phyloP scores from a whole-genome alignment of 306 rosid genomes.

The Vigna nakashimae region DNA sequence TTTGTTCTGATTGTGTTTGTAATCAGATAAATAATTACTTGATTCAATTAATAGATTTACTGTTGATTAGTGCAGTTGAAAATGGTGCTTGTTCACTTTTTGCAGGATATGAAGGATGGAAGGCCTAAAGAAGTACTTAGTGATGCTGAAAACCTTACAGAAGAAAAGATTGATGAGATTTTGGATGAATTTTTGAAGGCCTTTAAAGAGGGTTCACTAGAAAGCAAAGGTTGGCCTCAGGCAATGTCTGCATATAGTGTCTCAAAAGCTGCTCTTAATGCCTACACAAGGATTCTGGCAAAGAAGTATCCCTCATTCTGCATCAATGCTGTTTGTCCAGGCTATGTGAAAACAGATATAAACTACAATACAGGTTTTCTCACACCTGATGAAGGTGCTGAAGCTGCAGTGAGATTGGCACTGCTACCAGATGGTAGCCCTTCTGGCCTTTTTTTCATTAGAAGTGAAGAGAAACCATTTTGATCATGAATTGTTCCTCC shows the following conservation, averaged over 20 bases:
- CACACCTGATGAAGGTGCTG: conserved; percentile 66
- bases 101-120: conserved; percentile 51
- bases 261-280: conserved; percentile 63
- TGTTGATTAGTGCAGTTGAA: background rate
- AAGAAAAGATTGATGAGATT: conserved; percentile 53
- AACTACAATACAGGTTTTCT: conserved; percentile 44
- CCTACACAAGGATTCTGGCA: conserved; percentile 57
- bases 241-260: conserved; percentile 37
- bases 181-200: conserved; percentile 52
- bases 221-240: conserved; percentile 57
- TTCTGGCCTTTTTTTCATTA: conserved; percentile 44
- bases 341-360: conserved; percentile 54
- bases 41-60: background rate
- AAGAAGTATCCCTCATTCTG: conserved; percentile 42
- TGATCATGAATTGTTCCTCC: conserved; percentile 14
- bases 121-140: conserved; percentile 49
- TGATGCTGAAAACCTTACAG: conserved; percentile 54
- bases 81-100: background rate
- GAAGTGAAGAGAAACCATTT: conserved; percentile 43
- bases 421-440: conserved; percentile 44
- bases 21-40: background rate
- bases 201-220: conserved; percentile 51
- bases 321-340: conserved; percentile 55
- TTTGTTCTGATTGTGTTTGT: background rate
- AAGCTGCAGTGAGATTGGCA: conserved; percentile 57